Base-by-base conservation (phyloP, 106 monocot species). In the Dendrobium chrysotoxum region DNA sequence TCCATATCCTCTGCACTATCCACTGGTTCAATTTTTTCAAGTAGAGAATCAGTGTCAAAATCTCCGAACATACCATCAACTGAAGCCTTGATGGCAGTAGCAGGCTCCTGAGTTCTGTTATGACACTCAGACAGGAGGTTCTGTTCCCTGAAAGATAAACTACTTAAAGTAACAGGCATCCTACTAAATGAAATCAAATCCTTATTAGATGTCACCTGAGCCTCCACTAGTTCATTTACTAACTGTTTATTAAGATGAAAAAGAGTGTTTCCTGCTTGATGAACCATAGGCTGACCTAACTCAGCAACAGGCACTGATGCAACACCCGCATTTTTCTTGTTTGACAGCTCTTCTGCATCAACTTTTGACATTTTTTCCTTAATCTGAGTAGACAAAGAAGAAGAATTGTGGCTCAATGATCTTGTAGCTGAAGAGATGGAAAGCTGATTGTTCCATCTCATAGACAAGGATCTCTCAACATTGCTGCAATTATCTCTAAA, bases 101-200 rank as follows among this genome's bases (percentile, higher is more conserved):
- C 57, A 81, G 31, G 65, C 76, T 68, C 74, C 50, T 61, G 31
- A 28, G 64, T 40, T 39, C 71, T 58, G 39, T 65, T 31, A 35
- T 11, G 46, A 74, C 47, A 53, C 5, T 73, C 35, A 78, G 80
- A 75, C 1, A 83, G 47, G 31, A 84, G 70, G 61, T 80, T 80
- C 10, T 81, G 61, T 76, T 86, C 75, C 28, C 65, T 47, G n/a
- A 74, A 54, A 75, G n/a, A 46, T 28, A 80, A 79, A 71, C 71
- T 77, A 35, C 61, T 11, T 53, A 72, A 38, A 67, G 40, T 50
- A 82, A 15, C 25, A 42, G 42, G 15, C 46, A 53, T 28, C 77
- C 84, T 50, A 66, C 57, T 44, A 10, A 38, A 8, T 46, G 50
- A 7, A 3, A 73, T 67, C 65, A 44, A 2, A 67, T 78, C 68